phyloP scores from a whole-genome alignment of 179 eudicot genomes.

The Silene noctiflora region DNA sequence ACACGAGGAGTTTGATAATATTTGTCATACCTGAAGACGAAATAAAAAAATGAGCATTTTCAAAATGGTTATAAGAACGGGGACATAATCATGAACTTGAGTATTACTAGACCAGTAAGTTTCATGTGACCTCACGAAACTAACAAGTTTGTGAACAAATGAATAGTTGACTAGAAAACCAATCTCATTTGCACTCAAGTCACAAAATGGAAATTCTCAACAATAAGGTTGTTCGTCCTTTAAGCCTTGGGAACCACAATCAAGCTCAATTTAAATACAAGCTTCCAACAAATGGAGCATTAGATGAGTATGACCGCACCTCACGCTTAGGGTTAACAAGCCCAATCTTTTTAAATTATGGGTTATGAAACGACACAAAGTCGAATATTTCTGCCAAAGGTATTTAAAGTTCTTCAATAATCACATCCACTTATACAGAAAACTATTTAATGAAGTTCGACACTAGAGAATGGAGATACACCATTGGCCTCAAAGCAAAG shows the following conservation, averaged over 20 bases:
- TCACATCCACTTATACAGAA: neutral
- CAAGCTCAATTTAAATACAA: neutral
- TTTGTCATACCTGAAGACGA: conserved; percentile 74
- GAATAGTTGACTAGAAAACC: neutral
- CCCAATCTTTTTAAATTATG: neutral
- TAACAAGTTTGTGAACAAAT: neutral
- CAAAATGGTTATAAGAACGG: neutral
- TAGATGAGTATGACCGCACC: neutral
- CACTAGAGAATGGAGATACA: neutral
- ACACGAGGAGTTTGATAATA: conserved; percentile 99
- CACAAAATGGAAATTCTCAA: neutral
- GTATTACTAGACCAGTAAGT: neutral
- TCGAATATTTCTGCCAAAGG: neutral
- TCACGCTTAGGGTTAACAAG: no score
- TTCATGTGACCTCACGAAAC: neutral
- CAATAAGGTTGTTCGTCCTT: neutral
- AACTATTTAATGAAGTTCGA: neutral
- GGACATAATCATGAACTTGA: neutral
- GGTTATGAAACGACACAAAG: neutral
- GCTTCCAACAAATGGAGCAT: neutral
- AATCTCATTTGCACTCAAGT: neutral
- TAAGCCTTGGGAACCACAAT: neutral
- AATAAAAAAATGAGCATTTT: neutral
- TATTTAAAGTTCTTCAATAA: neutral
- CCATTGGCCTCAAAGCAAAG: neutral